Percentiles rank a stretch among this genome's conserved stretches.
These are phyloP conservation scores for Coemansia umbellata DNA, from an alignment of 192 early-diverging fungal species.

Conservation along the genomic window DNA sequence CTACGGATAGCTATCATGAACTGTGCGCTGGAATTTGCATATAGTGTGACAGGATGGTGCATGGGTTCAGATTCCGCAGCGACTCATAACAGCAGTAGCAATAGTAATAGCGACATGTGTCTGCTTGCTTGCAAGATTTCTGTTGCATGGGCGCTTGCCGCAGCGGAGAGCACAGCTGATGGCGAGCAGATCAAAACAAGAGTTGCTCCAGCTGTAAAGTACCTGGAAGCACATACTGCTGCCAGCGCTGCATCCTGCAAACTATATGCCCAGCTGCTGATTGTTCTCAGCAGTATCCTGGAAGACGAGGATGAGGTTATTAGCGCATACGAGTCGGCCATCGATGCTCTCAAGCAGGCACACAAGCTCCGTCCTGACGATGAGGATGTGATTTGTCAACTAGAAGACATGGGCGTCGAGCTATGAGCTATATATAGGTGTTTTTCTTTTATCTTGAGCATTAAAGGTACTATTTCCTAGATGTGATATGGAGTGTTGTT, in stretches of 20 bases:
- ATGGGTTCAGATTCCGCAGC: not conserved
- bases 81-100: not conserved
- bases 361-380: conserved; percentile 46
- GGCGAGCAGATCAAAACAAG: conserved; percentile 38
- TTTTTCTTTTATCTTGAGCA: too few relatives aligned
- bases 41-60: conserved; percentile 12
- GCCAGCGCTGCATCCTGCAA: conserved; percentile 25
- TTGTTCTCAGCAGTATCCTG: conserved; percentile 37
- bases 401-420: conserved; percentile 44
- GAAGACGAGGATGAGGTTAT: conserved; percentile 55
- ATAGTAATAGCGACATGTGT: not conserved
- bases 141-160: conserved; percentile 58
- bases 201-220: conserved; percentile 24
- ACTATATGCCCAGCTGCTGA: conserved; percentile 31
- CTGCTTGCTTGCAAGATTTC: conserved; percentile 27
- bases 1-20: conserved; percentile 16
- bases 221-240: conserved; percentile 17
- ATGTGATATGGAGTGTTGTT: too few relatives aligned
- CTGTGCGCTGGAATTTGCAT: conserved; percentile 12
- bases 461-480: too few relatives aligned
- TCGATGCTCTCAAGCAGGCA: conserved; percentile 44
- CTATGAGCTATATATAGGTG: conserved; percentile 4
- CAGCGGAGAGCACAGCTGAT: conserved; percentile 40
- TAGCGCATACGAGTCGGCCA: conserved; percentile 50
- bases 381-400: conserved; percentile 35